Evolutionary conservation across 2,329 filamentous ascomycete species (phyloP).

Genomic region (Ophiosphaerella herpotricha): DNA sequence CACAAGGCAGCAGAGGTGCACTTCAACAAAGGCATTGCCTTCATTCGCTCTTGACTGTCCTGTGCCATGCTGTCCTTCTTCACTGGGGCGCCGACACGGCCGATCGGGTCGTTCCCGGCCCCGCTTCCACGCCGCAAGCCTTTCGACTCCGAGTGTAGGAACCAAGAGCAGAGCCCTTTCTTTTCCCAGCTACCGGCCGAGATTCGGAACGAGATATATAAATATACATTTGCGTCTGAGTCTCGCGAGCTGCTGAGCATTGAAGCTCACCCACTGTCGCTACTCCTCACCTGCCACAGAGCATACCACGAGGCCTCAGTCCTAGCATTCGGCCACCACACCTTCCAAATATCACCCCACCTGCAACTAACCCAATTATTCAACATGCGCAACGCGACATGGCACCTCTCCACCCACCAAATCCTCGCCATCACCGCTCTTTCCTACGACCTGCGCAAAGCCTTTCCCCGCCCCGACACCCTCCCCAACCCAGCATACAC

Average conservation of each 20-base stretch:
- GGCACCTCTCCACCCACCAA: background rate
- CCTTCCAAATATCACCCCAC: conserved; percentile 1
- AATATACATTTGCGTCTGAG: conserved; percentile 3
- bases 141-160: background rate
- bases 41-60: background rate
- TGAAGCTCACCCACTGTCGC: conserved; percentile 8
- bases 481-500: background rate
- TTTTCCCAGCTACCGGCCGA: conserved; percentile 9
- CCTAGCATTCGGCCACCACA: conserved; percentile 8
- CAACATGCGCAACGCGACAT: background rate
- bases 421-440: conserved; percentile 3
- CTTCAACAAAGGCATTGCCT: background rate
- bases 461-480: background rate
- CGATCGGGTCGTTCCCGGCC: background rate
- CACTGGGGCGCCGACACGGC: background rate
- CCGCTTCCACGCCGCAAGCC: background rate
- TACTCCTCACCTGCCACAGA: conserved; percentile 12
- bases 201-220: conserved; percentile 13
- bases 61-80: background rate
- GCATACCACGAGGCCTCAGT: conserved; percentile 8
- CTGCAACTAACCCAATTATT: background rate
- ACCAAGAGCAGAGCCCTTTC: conserved; percentile 6
- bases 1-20: background rate
- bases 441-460: background rate
- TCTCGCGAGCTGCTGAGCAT: background rate